Base-by-base conservation (phyloP, 139 green algal species). In the Limnomonas spitsbergensis region DNA sequence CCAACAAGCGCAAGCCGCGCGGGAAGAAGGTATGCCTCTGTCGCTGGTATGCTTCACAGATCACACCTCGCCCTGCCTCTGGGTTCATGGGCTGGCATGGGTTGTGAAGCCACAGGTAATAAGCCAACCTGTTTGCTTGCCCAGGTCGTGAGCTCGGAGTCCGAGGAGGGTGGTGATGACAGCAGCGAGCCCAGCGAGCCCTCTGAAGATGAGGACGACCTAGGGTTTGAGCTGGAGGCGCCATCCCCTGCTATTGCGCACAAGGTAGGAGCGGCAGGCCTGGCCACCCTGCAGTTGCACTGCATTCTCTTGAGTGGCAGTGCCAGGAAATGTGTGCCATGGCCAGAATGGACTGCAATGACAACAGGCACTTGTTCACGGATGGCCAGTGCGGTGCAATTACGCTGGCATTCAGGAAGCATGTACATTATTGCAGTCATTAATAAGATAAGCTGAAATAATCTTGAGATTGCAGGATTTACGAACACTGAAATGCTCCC, bases 181-280 rank as follows among this genome's bases (percentile, higher is more conserved):
- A 53, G 37, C 4, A 26, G n/a, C 2, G 53, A 73, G 7, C 42
- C 20, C 47, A 70, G 56, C 24, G 56, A 70, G 29, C n/a, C 27
- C 24, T 37, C 4, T 32, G 47, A n/a, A n/a, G 76, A 69, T 68
- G 78, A 84, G 56, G 69, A 89, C 2, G 81, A 87, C 32, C 75
- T 83, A 61, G 67, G 81, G 2, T 89, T 78, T 31, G 86, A 90
- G 61, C 69, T 90, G 36, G 80, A 89, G 0, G 84, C 85, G 1
- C 83, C 84, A 7, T 87, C 83, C 14, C 82, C 80, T 9, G 88
- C 85, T 14, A 69, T 88, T 37, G 80, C 83, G 31, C 83, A 78
- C 38, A 81, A 86, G 80, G 80, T 85, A 47, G 4, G 76, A 24
- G 1, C 26, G 40, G n/a, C n/a, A n/a, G n/a, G n/a, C n/a, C n/a